These are phyloP conservation scores for Martiniozyma asiatica DNA, from an alignment of 1,139 yeast genomes.

Conservation along the genomic window DNA sequence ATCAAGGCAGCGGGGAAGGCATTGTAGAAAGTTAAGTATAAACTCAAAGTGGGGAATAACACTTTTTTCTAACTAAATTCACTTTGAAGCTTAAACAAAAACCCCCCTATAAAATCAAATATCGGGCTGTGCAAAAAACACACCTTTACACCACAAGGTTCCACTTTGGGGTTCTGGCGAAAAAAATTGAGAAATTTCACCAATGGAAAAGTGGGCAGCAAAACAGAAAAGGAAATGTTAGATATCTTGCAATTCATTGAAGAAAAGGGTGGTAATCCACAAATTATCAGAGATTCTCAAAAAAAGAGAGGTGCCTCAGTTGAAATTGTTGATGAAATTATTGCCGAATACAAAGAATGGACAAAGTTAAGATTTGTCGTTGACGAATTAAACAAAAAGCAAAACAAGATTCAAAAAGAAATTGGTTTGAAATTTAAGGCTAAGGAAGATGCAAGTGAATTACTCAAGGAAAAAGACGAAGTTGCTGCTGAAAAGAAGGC, in stretches of 20 bases:
- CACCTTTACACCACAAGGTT: no score
- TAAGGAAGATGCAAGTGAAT: slow-evolving; percentile 85
- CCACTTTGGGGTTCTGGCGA: no score
- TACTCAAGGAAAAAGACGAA: slow-evolving; percentile 69
- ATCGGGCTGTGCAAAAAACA: no score
- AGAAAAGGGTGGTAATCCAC: slow-evolving; percentile 96
- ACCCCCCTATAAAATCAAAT: no score
- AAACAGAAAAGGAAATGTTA: no score
- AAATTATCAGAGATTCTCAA: slow-evolving; percentile 75
- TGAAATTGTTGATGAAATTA: slow-evolving; percentile 90
- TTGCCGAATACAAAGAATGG: slow-evolving; percentile 85
- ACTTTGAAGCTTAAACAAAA: no score
- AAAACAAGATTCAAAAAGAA: slow-evolving; percentile 81
- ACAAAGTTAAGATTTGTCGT: slow-evolving; percentile 82
- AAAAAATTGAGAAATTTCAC: no score
- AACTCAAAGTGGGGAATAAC: no score
- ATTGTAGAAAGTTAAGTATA: no score
- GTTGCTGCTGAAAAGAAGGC: slow-evolving; percentile 59
- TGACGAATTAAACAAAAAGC: slow-evolving; percentile 78
- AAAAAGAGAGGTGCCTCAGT: slow-evolving; percentile 90
- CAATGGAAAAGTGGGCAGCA: no score
- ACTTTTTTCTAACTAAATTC: no score
- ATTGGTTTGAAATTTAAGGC: slow-evolving; percentile 87
- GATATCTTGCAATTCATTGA: slow-evolving; percentile 84
- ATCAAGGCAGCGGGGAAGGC: no score